Base-by-base conservation (phyloP, 441 rosid species). In the Raphanus hybrid region DNA sequence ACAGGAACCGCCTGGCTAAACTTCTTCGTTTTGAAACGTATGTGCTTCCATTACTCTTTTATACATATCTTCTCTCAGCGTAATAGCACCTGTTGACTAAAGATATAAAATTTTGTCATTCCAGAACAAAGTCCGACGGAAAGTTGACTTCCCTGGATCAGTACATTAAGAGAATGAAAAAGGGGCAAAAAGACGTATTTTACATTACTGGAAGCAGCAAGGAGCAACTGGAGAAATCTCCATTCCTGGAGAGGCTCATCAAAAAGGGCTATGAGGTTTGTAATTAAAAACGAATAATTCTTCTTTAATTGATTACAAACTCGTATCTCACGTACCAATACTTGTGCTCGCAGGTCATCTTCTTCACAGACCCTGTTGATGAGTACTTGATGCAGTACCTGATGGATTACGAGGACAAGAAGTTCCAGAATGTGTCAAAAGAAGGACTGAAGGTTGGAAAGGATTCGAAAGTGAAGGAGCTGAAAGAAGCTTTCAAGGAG, bases 351-450 rank as follows among this genome's bases (percentile, higher is more conserved):
- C 92, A 94, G 97, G 99, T 95, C 57, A 95, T 95, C 78, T 95
- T 85, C 88, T 95, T 95, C 92, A 95, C 91, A 0, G 98, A 93
- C 84, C 97, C 98, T 3, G 97, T 93, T 63, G 99, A 92, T 77
- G 98, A 95, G 71, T 93, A 95, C 87, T 82, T 95, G 88, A 92
- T 91, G 99, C 99, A 92, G 82, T 95, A 95, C 72, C 81, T 93
- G 83, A 95, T 95, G 98, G 99, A 95, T 32, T 93, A 95, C 73
- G 96, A 93, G 73, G 96, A 88, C 79, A 89, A 84, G 76, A 90
- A 95, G 65, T 95, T 95, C 88, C 99, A 95, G 82, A 95, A 95
- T 78, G 99, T 92, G 50, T 92, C 97, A 35, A 91, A 95, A 76
- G 99, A 95, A 85, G 99, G 98, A 35, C 80, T 95, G 57, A 92